Percentiles rank a stretch among this genome's conserved stretches.
These are phyloP conservation scores for Chrysopogon serrulatus DNA, from an alignment of 176 grass and related monocot genomes.

Conservation along the genomic window DNA sequence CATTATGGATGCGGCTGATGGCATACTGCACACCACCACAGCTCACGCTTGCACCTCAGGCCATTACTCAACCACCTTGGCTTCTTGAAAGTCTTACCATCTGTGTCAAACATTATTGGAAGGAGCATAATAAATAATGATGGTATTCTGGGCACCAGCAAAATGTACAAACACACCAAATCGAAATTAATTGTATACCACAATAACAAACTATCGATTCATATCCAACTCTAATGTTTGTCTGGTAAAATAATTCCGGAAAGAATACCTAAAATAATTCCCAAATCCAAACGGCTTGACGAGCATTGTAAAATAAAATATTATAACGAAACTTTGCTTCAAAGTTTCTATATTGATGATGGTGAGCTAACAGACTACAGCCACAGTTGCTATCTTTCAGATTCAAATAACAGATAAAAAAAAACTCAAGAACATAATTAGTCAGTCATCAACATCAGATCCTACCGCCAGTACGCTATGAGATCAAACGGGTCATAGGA, in stretches of 20 bases:
- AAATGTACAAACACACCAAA: neutral
- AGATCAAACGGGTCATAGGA: neutral
- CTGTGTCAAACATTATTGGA: neutral
- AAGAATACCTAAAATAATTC: neutral
- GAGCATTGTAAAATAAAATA: neutral
- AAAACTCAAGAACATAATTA: neutral
- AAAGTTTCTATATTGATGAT: neutral
- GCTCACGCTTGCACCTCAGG: slow-evolving; percentile 67
- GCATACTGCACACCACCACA: slow-evolving; percentile 72
- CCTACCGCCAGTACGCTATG: neutral
- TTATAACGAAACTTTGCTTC: neutral
- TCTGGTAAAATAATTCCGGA: neutral
- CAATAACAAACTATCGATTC: neutral
- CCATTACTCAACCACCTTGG: slow-evolving; percentile 77
- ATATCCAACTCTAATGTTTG: neutral
- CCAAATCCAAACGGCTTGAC: neutral
- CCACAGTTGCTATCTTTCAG: neutral
- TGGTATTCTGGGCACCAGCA: neutral
- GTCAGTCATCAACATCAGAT: neutral
- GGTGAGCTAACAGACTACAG: neutral
- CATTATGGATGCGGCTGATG: slow-evolving; percentile 58
- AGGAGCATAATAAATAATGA: neutral
- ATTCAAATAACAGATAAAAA: neutral
- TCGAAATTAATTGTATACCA: neutral
- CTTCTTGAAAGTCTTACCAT: slow-evolving; percentile 79